phyloP scores from a whole-genome alignment of 768 basidiomycete species.

The Tulasnella sp. region DNA sequence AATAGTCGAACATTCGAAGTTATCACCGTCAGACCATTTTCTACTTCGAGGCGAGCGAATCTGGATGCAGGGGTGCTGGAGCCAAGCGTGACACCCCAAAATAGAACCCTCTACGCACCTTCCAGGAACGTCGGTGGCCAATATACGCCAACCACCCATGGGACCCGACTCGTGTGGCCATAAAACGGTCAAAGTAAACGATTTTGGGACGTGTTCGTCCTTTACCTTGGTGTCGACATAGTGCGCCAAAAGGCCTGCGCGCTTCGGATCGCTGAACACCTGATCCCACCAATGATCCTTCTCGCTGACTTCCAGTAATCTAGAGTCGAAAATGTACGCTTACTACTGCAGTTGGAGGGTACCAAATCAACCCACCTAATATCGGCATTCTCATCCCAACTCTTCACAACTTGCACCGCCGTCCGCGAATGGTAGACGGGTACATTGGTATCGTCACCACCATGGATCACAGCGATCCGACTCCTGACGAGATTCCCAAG shows the following conservation, averaged over 20 bases:
- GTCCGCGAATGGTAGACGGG: slow-evolving; percentile 76
- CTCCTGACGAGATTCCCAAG: slow-evolving; percentile 60
- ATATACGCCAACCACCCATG: slow-evolving; percentile 13
- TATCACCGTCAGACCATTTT: background rate
- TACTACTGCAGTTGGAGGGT: background rate
- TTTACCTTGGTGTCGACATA: background rate
- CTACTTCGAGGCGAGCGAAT: background rate
- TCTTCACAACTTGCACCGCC: slow-evolving; percentile 42
- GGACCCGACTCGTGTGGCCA: slow-evolving; percentile 17
- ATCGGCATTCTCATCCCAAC: slow-evolving; percentile 43
- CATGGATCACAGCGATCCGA: slow-evolving; percentile 66
- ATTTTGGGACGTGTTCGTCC: background rate
- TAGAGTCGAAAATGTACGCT: background rate
- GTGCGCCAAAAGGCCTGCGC: background rate
- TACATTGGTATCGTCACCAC: slow-evolving; percentile 74
- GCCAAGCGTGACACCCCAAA: background rate
- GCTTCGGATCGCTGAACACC: background rate
- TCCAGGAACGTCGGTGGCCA: slow-evolving; percentile 1
- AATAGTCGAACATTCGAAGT: slow-evolving; percentile 8
- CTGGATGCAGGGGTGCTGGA: background rate
- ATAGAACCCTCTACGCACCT: background rate
- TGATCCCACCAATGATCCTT: slow-evolving; percentile 18
- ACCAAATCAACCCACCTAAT: slow-evolving; percentile 39
- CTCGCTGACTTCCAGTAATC: slow-evolving; percentile 11
- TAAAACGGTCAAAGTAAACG: slow-evolving; percentile 16